phyloP scores from a whole-genome alignment of 495 filamentous ascomycete genomes.

The Aspergillus wentii region DNA sequence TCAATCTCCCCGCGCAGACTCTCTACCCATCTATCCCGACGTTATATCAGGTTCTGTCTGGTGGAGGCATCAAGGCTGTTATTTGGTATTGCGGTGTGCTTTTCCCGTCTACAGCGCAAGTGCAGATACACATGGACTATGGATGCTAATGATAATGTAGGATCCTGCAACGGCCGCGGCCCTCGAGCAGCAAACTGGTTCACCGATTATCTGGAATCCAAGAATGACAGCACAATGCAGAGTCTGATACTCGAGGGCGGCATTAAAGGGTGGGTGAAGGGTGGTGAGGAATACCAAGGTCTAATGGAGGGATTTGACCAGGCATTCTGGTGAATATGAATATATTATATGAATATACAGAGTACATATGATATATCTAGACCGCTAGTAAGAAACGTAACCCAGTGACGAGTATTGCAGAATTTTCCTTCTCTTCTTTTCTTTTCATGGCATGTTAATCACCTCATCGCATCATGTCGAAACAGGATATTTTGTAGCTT shows the following conservation, averaged over 20 bases:
- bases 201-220: slow-evolving; percentile 50
- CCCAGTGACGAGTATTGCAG: too few relatives aligned
- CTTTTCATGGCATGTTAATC: too few relatives aligned
- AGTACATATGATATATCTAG: too few relatives aligned
- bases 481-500: too few relatives aligned
- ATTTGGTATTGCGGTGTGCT: slow-evolving; percentile 67
- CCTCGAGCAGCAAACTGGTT: slow-evolving; percentile 62
- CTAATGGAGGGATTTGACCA: too few relatives aligned
- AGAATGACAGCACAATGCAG: slow-evolving; percentile 39
- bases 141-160: slow-evolving; percentile 36
- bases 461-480: too few relatives aligned
- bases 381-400: too few relatives aligned
- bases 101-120: too few relatives aligned
- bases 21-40: slow-evolving; percentile 54
- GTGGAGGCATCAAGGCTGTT: slow-evolving; percentile 43
- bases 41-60: slow-evolving; percentile 49
- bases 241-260: slow-evolving; percentile 57
- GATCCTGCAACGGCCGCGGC: slow-evolving; percentile 59
- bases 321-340: too few relatives aligned
- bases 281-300: slow-evolving; percentile 54
- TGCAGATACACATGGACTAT: too few relatives aligned
- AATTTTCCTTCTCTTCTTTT: too few relatives aligned
- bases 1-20: slow-evolving; percentile 69
- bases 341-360: too few relatives aligned
- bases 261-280: slow-evolving; percentile 59